Conservation (phyloP, 1,284 basidiomycete genomes). For the Naganishia sp. region DNA sequence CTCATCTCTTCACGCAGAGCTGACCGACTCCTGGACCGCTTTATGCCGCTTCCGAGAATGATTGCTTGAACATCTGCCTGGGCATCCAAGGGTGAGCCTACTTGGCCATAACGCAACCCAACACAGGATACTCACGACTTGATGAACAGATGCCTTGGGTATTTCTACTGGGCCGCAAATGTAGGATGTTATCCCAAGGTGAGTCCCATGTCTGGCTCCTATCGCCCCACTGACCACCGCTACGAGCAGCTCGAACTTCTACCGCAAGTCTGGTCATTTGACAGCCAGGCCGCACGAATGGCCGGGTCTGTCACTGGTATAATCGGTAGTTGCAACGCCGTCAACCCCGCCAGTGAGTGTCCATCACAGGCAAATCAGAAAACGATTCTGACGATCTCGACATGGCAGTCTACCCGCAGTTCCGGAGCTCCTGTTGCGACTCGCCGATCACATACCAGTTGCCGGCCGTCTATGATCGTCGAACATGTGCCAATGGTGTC, state of each 20-base stretch:
- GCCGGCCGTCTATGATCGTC: neutral
- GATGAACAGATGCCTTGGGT: neutral
- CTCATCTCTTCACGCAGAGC: neutral
- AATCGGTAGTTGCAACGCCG: conserved; percentile 1
- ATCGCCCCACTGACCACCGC: neutral
- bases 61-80: conserved; percentile 2
- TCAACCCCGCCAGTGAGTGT: conserved; percentile 3
- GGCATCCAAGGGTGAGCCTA: neutral
- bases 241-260: neutral
- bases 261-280: neutral
- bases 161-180: neutral
- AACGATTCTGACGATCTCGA: neutral
- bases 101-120: neutral
- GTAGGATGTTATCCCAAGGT: conserved; percentile 10
- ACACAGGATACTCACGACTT: no score
- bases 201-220: neutral
- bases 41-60: neutral
- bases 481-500: neutral
- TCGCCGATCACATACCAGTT: neutral
- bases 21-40: neutral
- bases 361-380: no score
- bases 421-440: conserved; percentile 14
- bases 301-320: neutral
- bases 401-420: neutral
- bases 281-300: neutral